These are phyloP conservation scores for Penicillium sp. DNA, from an alignment of 2,329 filamentous ascomycete genomes.

Conservation along the genomic window DNA sequence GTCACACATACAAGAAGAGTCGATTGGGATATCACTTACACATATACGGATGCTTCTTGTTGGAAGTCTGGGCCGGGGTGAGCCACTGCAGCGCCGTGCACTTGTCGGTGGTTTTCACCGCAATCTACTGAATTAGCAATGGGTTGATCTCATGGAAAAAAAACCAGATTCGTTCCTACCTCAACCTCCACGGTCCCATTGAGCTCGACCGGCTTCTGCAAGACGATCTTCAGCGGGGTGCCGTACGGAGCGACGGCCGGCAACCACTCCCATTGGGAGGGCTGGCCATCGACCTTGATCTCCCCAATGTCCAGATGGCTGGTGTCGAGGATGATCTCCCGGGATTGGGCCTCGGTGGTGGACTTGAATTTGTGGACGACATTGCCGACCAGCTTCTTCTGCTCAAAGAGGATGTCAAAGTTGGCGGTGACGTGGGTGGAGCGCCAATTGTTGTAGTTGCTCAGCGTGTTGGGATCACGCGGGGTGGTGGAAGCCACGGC, in stretches of 20 bases:
- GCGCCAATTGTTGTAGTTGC: constrained; percentile 87
- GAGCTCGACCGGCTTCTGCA: constrained; percentile 53
- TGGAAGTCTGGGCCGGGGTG: constrained; percentile 88
- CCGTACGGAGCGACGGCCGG: constrained; percentile 71
- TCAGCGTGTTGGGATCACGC: constrained; percentile 85
- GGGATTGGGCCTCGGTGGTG: constrained; percentile 71
- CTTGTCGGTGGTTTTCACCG: constrained; percentile 77
- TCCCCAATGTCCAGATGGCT: constrained; percentile 74
- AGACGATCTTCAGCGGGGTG: constrained; percentile 51
- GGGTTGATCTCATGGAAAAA: no score
- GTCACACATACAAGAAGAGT: neutral
- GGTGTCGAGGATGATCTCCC: constrained; percentile 85
- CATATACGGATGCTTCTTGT: constrained; percentile 96
- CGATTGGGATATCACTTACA: constrained; percentile 50
- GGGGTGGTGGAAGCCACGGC: constrained; percentile 47
- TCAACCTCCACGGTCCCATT: constrained; percentile 54
- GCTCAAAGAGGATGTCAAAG: constrained; percentile 81
- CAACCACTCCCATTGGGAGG: constrained; percentile 71
- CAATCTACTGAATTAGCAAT: constrained; percentile 53
- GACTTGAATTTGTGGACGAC: constrained; percentile 78
- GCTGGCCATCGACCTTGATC: constrained; percentile 69
- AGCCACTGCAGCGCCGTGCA: constrained; percentile 97
- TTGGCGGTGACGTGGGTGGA: constrained; percentile 82
- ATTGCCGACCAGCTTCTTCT: constrained; percentile 74
- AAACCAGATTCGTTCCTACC: constrained; percentile 33